A percentile compares a stretch with the other conserved stretches of the same genome.
These are phyloP conservation scores for Trifolium subterraneum DNA, from an alignment of 306 rosid species.

Conservation along the genomic window DNA sequence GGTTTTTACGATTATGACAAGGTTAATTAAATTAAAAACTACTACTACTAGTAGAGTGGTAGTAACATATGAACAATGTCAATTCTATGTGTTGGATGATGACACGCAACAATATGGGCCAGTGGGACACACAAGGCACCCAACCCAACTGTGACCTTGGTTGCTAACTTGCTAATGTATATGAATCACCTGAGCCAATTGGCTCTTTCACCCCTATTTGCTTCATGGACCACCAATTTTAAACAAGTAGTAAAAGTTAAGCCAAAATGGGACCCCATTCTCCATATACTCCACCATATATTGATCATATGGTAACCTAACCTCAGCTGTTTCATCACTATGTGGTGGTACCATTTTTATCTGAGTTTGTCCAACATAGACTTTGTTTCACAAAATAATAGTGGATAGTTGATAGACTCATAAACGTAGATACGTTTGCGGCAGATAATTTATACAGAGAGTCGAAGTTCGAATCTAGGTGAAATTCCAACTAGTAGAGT, in stretches of 20 bases:
- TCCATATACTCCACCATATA: conserved; percentile 20
- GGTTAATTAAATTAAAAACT: conserved; percentile 1
- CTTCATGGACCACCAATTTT: conserved; percentile 47
- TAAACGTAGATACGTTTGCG: no score
- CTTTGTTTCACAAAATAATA: no score
- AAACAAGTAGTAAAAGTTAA: conserved; percentile 27
- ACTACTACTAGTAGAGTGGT: background rate
- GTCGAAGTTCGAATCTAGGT: no score
- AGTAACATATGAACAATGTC: conserved; percentile 14
- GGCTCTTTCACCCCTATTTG: conserved; percentile 12
- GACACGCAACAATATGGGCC: conserved; percentile 44
- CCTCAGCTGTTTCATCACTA: conserved; percentile 41
- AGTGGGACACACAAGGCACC: conserved; percentile 34
- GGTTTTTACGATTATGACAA: background rate
- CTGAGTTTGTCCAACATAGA: conserved; percentile 17
- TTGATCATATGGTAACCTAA: conserved; percentile 44
- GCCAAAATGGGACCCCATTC: conserved; percentile 47
- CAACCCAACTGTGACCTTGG: conserved; percentile 24
- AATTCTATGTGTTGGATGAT: background rate
- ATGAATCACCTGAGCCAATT: conserved; percentile 41
- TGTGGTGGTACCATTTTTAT: conserved; percentile 32
- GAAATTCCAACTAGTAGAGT: no score
- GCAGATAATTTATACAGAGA: no score
- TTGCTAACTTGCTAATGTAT: conserved; percentile 12
- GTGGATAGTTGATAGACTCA: no score